Evolutionary conservation across 2,329 filamentous ascomycete genomes (phyloP).

Genomic region (Dichotomopilus funicola): DNA sequence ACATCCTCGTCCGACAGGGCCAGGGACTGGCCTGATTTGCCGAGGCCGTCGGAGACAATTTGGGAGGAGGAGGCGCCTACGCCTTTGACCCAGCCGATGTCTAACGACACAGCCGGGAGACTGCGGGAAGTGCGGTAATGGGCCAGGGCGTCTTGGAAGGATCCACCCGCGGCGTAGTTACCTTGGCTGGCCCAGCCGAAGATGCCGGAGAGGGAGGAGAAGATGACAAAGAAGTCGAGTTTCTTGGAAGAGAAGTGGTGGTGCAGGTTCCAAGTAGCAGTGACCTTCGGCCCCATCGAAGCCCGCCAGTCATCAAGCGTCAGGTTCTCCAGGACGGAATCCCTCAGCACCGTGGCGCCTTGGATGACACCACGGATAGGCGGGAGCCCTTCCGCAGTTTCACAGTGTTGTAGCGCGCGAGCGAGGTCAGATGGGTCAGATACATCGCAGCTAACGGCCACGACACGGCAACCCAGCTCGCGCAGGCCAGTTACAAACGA

Average conservation of each 20-base stretch:
- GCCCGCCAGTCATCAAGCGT: constrained; percentile 26
- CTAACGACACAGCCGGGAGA: neutral
- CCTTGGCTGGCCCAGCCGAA: neutral
- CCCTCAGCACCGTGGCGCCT: constrained; percentile 23
- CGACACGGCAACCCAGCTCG: neutral
- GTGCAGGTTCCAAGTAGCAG: constrained; percentile 36
- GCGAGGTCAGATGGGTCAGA: constrained; percentile 4
- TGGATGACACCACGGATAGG: constrained; percentile 23
- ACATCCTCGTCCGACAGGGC: neutral
- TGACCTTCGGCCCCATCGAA: constrained; percentile 36
- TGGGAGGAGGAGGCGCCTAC: neutral
- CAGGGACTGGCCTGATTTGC: neutral
- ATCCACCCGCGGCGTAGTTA: neutral
- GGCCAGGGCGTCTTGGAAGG: neutral
- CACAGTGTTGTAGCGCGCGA: no score
- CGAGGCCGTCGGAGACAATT: neutral
- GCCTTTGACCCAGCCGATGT: neutral
- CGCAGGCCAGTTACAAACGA: neutral
- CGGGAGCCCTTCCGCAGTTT: no score
- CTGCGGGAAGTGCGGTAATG: neutral
- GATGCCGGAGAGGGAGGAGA: neutral
- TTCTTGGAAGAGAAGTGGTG: neutral
- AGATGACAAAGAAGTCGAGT: constrained; percentile 1
- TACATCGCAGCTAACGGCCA: constrained; percentile 18
- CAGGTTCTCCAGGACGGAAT: constrained; percentile 25